phyloP scores from a whole-genome alignment of 148 eudicot genomes.

The Silene uniflora region DNA sequence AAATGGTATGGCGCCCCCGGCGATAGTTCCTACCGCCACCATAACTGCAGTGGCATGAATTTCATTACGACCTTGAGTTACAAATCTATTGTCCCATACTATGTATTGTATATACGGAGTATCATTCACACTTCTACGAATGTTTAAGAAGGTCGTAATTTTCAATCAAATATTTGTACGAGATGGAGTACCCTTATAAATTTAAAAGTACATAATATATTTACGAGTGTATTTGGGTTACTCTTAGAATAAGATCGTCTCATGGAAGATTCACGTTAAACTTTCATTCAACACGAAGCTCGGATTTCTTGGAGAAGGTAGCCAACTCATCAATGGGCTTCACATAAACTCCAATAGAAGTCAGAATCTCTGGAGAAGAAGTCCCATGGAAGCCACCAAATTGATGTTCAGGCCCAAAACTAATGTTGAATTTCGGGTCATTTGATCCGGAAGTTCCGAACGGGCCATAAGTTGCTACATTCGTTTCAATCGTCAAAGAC shows the following conservation, averaged over 20 bases:
- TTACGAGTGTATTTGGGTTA: too few species aligned
- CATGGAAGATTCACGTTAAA: not conserved
- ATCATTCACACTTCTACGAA: too few species aligned
- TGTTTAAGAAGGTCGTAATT: too few species aligned
- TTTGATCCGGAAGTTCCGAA: not conserved
- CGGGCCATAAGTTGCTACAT: constrained; percentile 7
- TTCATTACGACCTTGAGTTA: too few species aligned
- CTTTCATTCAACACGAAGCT: not conserved
- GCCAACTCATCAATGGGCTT: constrained; percentile 14
- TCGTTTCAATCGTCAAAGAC: constrained; percentile 20
- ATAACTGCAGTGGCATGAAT: too few species aligned
- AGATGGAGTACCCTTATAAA: too few species aligned
- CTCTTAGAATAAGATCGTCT: not conserved
- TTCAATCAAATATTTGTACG: too few species aligned
- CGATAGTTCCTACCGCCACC: too few species aligned
- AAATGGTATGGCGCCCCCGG: too few species aligned
- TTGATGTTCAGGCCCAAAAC: constrained; percentile 15
- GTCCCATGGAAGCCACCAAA: constrained; percentile 25
- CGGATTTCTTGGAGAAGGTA: not conserved
- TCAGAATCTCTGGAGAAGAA: not conserved
- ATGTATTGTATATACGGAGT: too few species aligned
- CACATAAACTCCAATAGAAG: constrained; percentile 21
- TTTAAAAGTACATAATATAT: too few species aligned
- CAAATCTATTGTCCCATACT: too few species aligned
- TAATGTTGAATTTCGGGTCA: not conserved